These are phyloP conservation scores for Apiospora rasikravindrae DNA, from an alignment of 2,329 filamentous ascomycete species.

Conservation along the genomic window DNA sequence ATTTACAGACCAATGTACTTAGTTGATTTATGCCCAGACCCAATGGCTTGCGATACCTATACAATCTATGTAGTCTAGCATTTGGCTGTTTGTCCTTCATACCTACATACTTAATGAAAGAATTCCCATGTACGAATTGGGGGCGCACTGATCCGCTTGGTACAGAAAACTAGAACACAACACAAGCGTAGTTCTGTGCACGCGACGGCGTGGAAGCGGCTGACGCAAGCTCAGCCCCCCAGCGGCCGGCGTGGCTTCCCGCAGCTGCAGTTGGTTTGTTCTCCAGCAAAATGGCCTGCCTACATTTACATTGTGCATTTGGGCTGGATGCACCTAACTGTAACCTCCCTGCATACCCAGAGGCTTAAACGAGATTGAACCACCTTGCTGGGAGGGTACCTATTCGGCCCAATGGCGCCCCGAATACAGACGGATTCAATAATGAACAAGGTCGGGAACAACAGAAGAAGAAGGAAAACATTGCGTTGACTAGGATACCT, in stretches of 20 bases:
- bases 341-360: background rate
- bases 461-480: background rate
- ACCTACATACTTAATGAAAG: too few relatives aligned
- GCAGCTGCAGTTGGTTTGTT: background rate
- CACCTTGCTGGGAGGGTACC: background rate
- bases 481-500: background rate
- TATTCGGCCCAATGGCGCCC: background rate
- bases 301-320: background rate
- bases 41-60: background rate
- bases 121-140: background rate
- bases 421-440: background rate
- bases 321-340: background rate
- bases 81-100: background rate
- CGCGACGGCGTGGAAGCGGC: background rate
- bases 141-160: background rate
- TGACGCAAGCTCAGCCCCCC: constrained; percentile 10
- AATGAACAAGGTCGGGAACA: background rate
- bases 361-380: constrained; percentile 6
- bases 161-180: background rate
- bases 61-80: background rate
- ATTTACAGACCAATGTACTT: too few relatives aligned
- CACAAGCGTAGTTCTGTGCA: background rate
- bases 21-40: background rate
- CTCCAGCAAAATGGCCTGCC: background rate
- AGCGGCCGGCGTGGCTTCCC: background rate